Conservation (phyloP, 2,329 filamentous ascomycete genomes). For the Ophiostoma angusticollis region DNA sequence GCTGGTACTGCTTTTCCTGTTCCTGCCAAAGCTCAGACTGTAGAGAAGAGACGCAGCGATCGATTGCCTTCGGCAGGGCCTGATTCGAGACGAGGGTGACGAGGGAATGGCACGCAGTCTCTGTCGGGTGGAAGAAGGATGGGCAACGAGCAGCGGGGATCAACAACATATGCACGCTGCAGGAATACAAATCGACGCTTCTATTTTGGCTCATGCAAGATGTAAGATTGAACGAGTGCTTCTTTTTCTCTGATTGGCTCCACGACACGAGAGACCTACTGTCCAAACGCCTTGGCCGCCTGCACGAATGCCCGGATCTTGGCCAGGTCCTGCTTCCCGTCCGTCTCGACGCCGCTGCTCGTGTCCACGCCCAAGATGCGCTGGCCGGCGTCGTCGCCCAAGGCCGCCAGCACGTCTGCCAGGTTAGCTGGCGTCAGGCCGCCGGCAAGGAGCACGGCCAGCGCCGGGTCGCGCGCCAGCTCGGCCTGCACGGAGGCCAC, state of each 20-base stretch:
- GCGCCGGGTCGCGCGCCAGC: slow-evolving; percentile 53
- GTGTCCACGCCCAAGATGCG: slow-evolving; percentile 67
- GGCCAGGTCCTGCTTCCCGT: slow-evolving; percentile 65
- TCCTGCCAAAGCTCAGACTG: slow-evolving; percentile 66
- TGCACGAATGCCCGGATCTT: slow-evolving; percentile 74
- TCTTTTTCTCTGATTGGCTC: background rate
- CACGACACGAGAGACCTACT: slow-evolving; percentile 21
- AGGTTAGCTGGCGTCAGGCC: slow-evolving; percentile 76
- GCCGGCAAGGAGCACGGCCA: slow-evolving; percentile 72
- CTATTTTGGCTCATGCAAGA: too few species aligned
- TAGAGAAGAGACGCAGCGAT: background rate
- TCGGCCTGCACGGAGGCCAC: slow-evolving; percentile 52
- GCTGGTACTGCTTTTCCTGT: slow-evolving; percentile 67
- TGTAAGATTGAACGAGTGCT: background rate
- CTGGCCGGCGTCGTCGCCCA: slow-evolving; percentile 42
- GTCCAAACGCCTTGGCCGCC: slow-evolving; percentile 45
- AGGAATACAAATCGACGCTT: too few species aligned
- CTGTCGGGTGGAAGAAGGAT: background rate
- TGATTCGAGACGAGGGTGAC: background rate
- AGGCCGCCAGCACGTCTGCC: slow-evolving; percentile 44
- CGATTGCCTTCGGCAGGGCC: too few species aligned
- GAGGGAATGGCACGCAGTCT: background rate
- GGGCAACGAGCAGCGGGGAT: background rate
- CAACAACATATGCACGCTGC: too few species aligned
- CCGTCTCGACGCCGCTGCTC: slow-evolving; percentile 82